Percentiles rank a stretch among this genome's conserved stretches.
These are phyloP conservation scores for Solanum ossicruentum DNA, from an alignment of 257 asterid species.

Conservation along the genomic window DNA sequence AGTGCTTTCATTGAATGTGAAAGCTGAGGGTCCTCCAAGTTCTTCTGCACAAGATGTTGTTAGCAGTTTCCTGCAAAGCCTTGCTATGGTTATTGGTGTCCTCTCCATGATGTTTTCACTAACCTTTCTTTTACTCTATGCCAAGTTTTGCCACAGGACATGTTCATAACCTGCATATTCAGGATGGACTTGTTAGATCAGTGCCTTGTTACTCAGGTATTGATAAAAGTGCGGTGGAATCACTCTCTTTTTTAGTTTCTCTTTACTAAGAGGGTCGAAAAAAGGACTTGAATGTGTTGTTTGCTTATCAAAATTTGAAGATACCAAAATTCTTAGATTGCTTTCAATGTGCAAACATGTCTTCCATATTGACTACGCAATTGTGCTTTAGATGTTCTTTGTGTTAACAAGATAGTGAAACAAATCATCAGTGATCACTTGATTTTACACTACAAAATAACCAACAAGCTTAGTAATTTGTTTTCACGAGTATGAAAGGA, in stretches of 20 bases:
- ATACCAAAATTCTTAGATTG: constrained; percentile 15
- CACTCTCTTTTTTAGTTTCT: constrained; percentile 25
- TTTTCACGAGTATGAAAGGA: background rate
- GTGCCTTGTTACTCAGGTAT: constrained; percentile 13
- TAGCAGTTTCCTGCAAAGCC: constrained; percentile 51
- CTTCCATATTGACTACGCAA: constrained; percentile 3
- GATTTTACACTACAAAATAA: background rate
- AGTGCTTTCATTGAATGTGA: background rate
- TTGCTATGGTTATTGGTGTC: constrained; percentile 60
- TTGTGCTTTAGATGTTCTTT: background rate
- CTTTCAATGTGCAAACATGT: constrained; percentile 29
- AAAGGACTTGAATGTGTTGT: constrained; percentile 25
- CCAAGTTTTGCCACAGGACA: constrained; percentile 38
- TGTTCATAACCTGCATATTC: constrained; percentile 7
- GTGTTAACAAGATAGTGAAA: background rate
- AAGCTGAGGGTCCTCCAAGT: constrained; percentile 3
- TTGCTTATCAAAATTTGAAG: constrained; percentile 22
- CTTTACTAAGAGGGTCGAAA: constrained; percentile 16
- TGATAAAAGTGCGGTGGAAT: constrained; percentile 18
- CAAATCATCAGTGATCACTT: background rate
- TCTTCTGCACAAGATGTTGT: constrained; percentile 13
- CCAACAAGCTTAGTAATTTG: background rate
- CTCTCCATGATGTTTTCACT: constrained; percentile 48
- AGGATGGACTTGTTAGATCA: constrained; percentile 29
- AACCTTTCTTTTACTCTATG: constrained; percentile 64